Conservation (phyloP, 306 rosid genomes). For the Cucumis melo region DNA sequence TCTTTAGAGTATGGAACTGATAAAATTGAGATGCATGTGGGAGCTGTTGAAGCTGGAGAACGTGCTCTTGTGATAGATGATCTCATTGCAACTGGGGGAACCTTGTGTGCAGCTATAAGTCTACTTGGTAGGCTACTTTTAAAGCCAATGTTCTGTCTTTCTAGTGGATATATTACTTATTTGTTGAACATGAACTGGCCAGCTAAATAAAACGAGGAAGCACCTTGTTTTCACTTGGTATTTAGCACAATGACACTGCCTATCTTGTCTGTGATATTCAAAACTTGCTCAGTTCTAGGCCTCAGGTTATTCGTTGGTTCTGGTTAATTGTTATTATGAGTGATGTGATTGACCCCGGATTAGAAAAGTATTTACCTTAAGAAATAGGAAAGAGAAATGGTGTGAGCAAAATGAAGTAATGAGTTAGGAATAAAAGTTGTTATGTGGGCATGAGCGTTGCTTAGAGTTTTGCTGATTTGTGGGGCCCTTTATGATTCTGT, state of each 20-base stretch:
- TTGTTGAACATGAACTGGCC: neutral
- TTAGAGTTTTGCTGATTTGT: no score
- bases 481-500: no score
- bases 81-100: conserved; percentile 98
- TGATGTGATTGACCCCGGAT: no score
- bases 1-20: conserved; percentile 94
- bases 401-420: no score
- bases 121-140: conserved; percentile 53
- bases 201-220: neutral
- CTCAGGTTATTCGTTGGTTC: neutral
- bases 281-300: neutral
- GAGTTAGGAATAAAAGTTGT: no score
- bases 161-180: neutral
- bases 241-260: neutral
- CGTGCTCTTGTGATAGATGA: conserved; percentile 89
- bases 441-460: no score
- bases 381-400: no score
- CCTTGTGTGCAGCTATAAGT: conserved; percentile 75
- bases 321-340: neutral
- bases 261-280: neutral
- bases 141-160: neutral
- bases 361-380: no score
- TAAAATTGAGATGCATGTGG: conserved; percentile 92
- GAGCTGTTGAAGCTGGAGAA: conserved; percentile 82
- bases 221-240: neutral